Base-by-base conservation (phyloP, 495 filamentous ascomycete species). In the Penicillium maclennaniae region DNA sequence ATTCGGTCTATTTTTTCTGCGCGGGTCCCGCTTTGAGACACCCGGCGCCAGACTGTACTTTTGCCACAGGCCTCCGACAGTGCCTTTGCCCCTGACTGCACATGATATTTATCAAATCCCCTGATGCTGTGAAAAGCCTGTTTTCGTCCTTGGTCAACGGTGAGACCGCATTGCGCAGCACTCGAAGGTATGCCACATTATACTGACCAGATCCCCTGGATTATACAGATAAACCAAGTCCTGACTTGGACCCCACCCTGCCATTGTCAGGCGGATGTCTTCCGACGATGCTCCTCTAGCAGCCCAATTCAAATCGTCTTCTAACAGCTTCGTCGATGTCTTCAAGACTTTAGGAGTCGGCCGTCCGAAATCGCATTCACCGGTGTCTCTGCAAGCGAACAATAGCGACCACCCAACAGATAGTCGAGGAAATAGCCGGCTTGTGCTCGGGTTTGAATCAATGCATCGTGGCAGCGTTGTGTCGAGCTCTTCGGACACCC, bases 401-500 rank as follows among this genome's bases (percentile, higher is more conserved):
- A 61, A 49, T 47, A 67, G 60, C 49, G 69, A 76, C 54, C 63
- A 69, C 20, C 49, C 50, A 19, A 66, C 63, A 23, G 69, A 76
- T 47, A 61, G 51, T 53, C 68, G 67, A 51, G 63, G 60, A 51
- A 56, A 48, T 41, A 66, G 49, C 47, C 63, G 71, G 38, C 53
- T 63, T 19, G 54, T 62, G 17, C 56, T 69, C 52, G 71, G 69
- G 45, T 59, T 68, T 38, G 70, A 74, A 62, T 61, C 64, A 62
- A 75, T 76, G 74, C 71, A 76, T 69, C 73, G 74, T 51, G 72
- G 65, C 37, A 76, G 69, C 47, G 62, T 74, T 20, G 67, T 74
- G 27, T 73, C 73, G 17, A 74, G 68, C 53, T 71, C 74, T 41
- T 75, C 73, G 63, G 74, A 78, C 56, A 53, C 66, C 51, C 62